These are phyloP conservation scores for Pythium diclinum DNA, from an alignment of 352 stramenopile species.

Conservation along the genomic window DNA sequence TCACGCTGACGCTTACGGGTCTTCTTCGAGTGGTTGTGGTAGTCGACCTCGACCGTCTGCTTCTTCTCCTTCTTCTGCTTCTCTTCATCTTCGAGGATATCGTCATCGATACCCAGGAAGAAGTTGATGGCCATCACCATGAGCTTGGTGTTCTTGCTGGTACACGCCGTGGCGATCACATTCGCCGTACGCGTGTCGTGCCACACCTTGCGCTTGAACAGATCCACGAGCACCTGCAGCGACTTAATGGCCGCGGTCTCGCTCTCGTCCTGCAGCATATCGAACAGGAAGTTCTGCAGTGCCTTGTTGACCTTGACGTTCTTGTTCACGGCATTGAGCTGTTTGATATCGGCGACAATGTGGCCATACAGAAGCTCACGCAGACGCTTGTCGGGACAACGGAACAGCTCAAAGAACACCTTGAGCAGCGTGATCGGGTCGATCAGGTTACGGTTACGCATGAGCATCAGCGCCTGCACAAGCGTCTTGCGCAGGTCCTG, in stretches of 20 bases:
- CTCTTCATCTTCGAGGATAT: conserved; percentile 96
- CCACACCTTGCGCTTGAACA: conserved; percentile 97
- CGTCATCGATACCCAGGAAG: conserved; percentile 97
- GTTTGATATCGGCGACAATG: conserved; percentile 94
- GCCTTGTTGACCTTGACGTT: conserved; percentile 96
- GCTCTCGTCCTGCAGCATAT: conserved; percentile 91
- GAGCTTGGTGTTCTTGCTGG: conserved; percentile 84
- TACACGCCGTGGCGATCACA: conserved; percentile 93
- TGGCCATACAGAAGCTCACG: conserved; percentile 94
- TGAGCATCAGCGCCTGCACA: conserved; percentile 94
- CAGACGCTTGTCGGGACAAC: conserved; percentile 94
- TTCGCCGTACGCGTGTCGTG: conserved; percentile 96
- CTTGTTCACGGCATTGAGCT: conserved; percentile 87
- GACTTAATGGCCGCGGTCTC: conserved; percentile 86
- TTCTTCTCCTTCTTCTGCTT: conserved; percentile 89
- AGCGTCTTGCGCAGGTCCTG: conserved; percentile 92
- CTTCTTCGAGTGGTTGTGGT: conserved; percentile 96
- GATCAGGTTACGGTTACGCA: conserved; percentile 93
- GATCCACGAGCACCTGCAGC: conserved; percentile 91
- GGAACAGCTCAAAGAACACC: conserved; percentile 97
- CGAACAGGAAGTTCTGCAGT: conserved; percentile 95
- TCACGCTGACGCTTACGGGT: conserved; percentile 90
- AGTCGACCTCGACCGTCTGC: conserved; percentile 85
- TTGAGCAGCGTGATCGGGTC: conserved; percentile 92
- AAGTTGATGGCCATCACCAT: conserved; percentile 94